Percentiles rank a stretch among this genome's conserved stretches.
Conservation (phyloP, 2,329 filamentous ascomycete species). For the Talaromyces piceae region DNA sequence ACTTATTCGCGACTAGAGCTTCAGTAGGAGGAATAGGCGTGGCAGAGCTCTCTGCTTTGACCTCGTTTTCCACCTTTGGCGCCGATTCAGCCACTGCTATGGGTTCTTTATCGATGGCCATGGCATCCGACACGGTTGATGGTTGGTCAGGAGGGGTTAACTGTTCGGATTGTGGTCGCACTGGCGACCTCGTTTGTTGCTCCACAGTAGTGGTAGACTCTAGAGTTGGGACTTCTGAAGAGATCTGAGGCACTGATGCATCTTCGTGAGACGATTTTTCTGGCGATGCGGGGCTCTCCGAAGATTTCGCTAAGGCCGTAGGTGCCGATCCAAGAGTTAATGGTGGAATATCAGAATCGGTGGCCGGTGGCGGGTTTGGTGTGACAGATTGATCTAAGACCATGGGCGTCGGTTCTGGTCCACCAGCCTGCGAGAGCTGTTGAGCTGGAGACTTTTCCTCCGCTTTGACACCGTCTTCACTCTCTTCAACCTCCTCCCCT, state of each 20-base stretch:
- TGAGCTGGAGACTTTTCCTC: conserved; percentile 42
- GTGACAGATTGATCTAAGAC: neutral
- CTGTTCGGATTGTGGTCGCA: conserved; percentile 10
- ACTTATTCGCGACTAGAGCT: conserved; percentile 1
- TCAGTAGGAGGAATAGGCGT: neutral
- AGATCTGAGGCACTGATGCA: neutral
- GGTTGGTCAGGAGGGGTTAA: conserved; percentile 5
- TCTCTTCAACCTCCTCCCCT: conserved; percentile 42
- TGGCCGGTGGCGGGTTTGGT: conserved; percentile 6
- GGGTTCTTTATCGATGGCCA: neutral
- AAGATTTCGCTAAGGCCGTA: conserved; percentile 4
- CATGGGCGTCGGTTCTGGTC: neutral
- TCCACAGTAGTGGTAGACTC: conserved; percentile 10
- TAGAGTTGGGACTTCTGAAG: neutral
- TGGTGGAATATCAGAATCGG: neutral
- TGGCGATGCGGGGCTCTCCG: conserved; percentile 9
- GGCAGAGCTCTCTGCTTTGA: neutral
- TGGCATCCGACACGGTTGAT: neutral
- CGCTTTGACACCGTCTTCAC: conserved; percentile 40
- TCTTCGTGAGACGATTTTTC: conserved; percentile 6
- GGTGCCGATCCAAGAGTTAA: conserved; percentile 2
- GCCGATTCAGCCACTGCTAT: conserved; percentile 4
- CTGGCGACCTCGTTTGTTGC: conserved; percentile 3
- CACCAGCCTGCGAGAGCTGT: conserved; percentile 33
- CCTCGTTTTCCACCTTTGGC: conserved; percentile 3